Percentiles rank a stretch among this genome's conserved stretches.
These are phyloP conservation scores for Calonectria ilicicola DNA, from an alignment of 2,329 filamentous ascomycete species.

Conservation along the genomic window DNA sequence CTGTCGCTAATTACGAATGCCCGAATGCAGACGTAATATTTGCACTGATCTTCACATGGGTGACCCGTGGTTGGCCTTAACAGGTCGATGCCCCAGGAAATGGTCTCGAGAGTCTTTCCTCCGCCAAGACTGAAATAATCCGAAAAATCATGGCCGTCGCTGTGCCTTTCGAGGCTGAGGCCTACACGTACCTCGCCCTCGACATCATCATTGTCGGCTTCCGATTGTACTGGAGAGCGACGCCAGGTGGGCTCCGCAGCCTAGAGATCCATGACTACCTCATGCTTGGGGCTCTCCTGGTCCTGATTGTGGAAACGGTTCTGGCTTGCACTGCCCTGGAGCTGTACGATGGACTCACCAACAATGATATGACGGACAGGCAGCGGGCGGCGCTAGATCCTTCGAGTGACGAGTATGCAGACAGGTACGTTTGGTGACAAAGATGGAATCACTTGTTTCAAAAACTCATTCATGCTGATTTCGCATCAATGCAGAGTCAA, in stretches of 20 bases:
- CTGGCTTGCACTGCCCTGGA: background rate
- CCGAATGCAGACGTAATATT: conserved; percentile 1
- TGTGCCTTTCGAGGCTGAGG: background rate
- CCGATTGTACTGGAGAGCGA: conserved; percentile 5
- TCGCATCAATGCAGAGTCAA: background rate
- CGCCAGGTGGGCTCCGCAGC: background rate
- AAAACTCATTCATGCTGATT: background rate
- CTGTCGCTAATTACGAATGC: background rate
- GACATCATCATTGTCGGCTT: background rate
- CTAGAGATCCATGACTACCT: background rate
- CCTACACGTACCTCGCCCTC: background rate
- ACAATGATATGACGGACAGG: background rate
- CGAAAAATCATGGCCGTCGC: background rate
- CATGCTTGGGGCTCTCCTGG: background rate
- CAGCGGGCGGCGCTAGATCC: background rate
- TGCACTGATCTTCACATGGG: background rate
- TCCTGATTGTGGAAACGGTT: background rate
- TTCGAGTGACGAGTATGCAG: background rate
- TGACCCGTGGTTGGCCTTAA: background rate
- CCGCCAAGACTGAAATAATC: background rate
- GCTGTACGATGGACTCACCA: background rate
- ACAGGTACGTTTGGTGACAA: background rate
- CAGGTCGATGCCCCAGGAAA: background rate
- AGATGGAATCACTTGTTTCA: too few relatives aligned
- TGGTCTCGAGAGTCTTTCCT: background rate